These are phyloP conservation scores for Cutaneotrichosporon dermatis DNA, from an alignment of 1,284 basidiomycete species.

Conservation along the genomic window DNA sequence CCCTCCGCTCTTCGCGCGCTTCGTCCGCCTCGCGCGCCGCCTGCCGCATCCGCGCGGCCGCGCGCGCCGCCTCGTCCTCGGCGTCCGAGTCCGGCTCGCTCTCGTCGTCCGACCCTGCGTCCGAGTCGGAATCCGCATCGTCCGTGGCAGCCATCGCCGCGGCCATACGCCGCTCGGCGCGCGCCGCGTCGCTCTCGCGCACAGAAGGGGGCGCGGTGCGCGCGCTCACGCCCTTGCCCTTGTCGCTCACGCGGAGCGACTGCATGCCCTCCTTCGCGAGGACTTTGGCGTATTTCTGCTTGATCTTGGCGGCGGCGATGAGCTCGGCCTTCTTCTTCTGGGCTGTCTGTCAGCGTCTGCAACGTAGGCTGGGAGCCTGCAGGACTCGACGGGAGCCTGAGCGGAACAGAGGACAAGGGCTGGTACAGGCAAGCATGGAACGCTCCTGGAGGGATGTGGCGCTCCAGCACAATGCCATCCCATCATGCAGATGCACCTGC, in stretches of 20 bases:
- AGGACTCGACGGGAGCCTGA: too few species aligned
- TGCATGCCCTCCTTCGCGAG: slow-evolving; percentile 49
- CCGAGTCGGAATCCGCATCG: slow-evolving; percentile 10
- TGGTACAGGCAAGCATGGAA: too few species aligned
- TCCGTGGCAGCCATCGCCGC: background rate
- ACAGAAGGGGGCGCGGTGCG: background rate
- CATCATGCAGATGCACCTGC: too few species aligned
- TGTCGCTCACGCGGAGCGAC: slow-evolving; percentile 32
- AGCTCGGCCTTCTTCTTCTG: slow-evolving; percentile 54
- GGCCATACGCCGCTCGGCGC: background rate
- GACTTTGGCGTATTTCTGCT: slow-evolving; percentile 53
- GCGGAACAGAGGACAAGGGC: too few species aligned
- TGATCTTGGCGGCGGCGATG: slow-evolving; percentile 54
- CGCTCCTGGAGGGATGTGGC: too few species aligned
- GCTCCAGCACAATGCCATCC: too few species aligned
- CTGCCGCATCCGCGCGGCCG: background rate
- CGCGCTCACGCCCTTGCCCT: slow-evolving; percentile 11
- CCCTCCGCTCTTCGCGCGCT: background rate
- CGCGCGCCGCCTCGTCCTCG: slow-evolving; percentile 6
- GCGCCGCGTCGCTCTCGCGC: slow-evolving; percentile 6
- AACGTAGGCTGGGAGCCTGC: too few species aligned
- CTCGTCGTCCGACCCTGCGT: background rate
- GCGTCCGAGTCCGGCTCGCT: slow-evolving; percentile 1
- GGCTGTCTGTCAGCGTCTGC: slow-evolving; percentile 33
- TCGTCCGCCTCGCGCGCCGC: background rate